phyloP scores from a whole-genome alignment of 176 grass and related monocot genomes.

The Carex littledalei region DNA sequence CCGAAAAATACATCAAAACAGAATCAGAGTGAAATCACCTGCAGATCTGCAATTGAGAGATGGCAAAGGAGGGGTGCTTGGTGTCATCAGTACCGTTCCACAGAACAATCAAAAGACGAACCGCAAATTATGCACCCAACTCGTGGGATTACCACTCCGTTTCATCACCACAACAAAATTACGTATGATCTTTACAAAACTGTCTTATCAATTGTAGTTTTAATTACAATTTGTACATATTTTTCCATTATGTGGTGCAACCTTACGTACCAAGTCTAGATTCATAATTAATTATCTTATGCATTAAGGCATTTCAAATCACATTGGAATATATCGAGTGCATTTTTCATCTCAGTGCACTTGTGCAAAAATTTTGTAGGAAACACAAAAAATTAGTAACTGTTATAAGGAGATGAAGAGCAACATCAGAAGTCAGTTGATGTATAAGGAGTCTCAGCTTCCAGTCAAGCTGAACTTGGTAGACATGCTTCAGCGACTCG shows the following conservation, averaged over 20 bases:
- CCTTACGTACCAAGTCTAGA: not conserved
- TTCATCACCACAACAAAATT: not conserved
- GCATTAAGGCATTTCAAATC: not conserved
- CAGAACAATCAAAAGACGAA: not conserved
- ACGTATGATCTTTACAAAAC: not conserved
- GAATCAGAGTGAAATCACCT: too few species aligned
- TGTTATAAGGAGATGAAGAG: not conserved
- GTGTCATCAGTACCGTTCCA: not conserved
- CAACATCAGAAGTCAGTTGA: slow-evolving; percentile 13
- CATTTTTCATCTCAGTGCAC: not conserved
- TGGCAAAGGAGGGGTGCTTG: not conserved
- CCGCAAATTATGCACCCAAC: not conserved
- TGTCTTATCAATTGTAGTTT: not conserved
- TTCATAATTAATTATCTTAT: not conserved
- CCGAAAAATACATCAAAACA: too few species aligned
- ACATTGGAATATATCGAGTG: not conserved
- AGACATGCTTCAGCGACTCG: slow-evolving; percentile 32
- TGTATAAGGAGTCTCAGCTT: not conserved
- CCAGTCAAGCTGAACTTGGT: slow-evolving; percentile 7
- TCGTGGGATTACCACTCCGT: not conserved
- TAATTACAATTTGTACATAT: not conserved
- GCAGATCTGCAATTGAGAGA: not conserved
- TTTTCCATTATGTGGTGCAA: not conserved
- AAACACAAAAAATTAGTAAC: not conserved
- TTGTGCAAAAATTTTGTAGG: not conserved